Percentiles rank a stretch among this genome's conserved stretches.
phyloP scores from a whole-genome alignment of 106 monocot genomes.

The Posidonia australis region DNA sequence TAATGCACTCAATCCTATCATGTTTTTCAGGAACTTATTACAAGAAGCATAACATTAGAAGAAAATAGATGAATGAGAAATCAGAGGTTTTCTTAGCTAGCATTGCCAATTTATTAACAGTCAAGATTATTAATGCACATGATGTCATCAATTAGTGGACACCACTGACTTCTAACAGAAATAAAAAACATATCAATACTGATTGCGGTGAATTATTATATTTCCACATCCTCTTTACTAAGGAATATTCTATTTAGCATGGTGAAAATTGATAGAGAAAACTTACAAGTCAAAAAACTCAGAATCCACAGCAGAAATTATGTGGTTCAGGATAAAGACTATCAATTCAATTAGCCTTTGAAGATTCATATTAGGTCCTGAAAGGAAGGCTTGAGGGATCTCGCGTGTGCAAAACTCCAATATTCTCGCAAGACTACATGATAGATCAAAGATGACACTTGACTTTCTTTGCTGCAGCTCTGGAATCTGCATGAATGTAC shows the following conservation, averaged over 20 bases:
- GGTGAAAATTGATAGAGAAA: not conserved
- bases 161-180: too few relatives aligned
- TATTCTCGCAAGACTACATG: slow-evolving; percentile 72
- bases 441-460: slow-evolving; percentile 85
- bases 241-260: not conserved
- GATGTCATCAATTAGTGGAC: too few relatives aligned
- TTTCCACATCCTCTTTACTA: not conserved
- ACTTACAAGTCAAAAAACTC: slow-evolving; percentile 95
- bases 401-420: slow-evolving; percentile 82
- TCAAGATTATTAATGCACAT: too few relatives aligned
- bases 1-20: too few relatives aligned
- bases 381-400: slow-evolving; percentile 82
- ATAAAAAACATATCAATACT: not conserved
- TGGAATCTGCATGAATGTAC: slow-evolving; percentile 37
- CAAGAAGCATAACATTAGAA: too few relatives aligned
- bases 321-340: slow-evolving; percentile 79
- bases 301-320: slow-evolving; percentile 75
- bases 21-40: too few relatives aligned
- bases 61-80: too few relatives aligned
- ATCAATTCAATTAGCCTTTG: slow-evolving; percentile 77
- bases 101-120: too few relatives aligned
- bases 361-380: slow-evolving; percentile 83
- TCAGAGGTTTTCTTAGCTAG: too few relatives aligned
- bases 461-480: slow-evolving; percentile 94
- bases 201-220: not conserved